Percentiles rank a stretch among this genome's conserved stretches.
Evolutionary conservation across 2,329 filamentous ascomycete genomes (phyloP).

Genomic region (Stagonosporopsis rhizophila): DNA sequence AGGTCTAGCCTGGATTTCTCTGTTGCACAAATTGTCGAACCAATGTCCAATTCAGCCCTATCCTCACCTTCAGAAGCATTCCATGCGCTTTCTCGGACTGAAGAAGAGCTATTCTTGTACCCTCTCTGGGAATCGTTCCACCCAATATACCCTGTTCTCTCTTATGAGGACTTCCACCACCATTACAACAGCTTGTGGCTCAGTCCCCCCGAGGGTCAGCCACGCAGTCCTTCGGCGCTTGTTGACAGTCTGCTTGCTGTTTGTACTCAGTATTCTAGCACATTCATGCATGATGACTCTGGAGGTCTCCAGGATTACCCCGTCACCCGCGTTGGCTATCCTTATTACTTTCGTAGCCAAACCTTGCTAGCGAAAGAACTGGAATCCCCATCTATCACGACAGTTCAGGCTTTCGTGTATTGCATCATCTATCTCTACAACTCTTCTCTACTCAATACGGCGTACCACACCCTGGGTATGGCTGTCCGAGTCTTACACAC

Average conservation of each 20-base stretch:
- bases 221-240: conserved; percentile 5
- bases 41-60: neutral
- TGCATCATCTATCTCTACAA: conserved; percentile 11
- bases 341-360: conserved; percentile 10
- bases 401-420: conserved; percentile 3
- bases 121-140: conserved; percentile 12
- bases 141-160: conserved; percentile 12
- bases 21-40: conserved; percentile 8
- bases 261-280: conserved; percentile 9
- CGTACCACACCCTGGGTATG: conserved; percentile 7
- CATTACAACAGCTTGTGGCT: conserved; percentile 8
- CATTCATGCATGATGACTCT: conserved; percentile 6
- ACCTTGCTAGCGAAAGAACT: conserved; percentile 7
- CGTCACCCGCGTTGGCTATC: conserved; percentile 7
- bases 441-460: conserved; percentile 8
- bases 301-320: neutral
- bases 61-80: neutral
- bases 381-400: conserved; percentile 5
- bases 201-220: neutral
- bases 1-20: conserved; percentile 6
- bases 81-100: conserved; percentile 4
- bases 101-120: conserved; percentile 11
- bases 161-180: conserved; percentile 9
- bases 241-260: conserved; percentile 10
- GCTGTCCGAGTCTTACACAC: conserved; percentile 9